Evolutionary conservation across 73 alveolate genomes (phyloP), one percentile per base, ranked within the genome.

Genomic region (Paramecium sonneborni): DNA sequence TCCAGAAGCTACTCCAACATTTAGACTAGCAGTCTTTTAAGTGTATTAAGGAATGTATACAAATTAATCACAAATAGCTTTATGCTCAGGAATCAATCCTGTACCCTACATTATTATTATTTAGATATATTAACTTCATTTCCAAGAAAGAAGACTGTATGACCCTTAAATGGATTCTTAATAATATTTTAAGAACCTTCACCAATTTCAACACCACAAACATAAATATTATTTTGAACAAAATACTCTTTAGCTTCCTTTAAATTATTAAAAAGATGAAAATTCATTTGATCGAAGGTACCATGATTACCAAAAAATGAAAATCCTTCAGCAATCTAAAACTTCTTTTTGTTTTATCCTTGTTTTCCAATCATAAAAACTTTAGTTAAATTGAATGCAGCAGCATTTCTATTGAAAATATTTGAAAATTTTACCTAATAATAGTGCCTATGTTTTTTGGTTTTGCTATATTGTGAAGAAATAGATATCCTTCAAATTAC

Each of bases 171-270:
- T 0, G 96, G 96, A 24, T 93, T 92, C 11, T 92, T 93, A 39
- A 90, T 94, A 21, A 95, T 85, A 69, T 92, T 95, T 74, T 93
- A 84, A 76, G 94, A 79, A 48, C 88, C 92, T 84, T 85, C 87
- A 57, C 96, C 96, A 30, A 95, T 95, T 93, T 95, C 97, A 4
- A 95, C 93, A 85, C 97, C 97, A 89, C 96, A 93, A 69, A 92
- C 93, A 57, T n/a, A 86, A 41, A 95, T 86, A 46, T 93, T 93
- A 90, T 95, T 95, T 84, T 88, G 52, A n/a, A 76, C 91, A 44
- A 93, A 88, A 85, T 95, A 91, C 56, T 95, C 88, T 35, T 35
- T 35, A 35, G 68, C 30, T 52, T 52, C 68, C 18, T 52, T 52
- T 52, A 52, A 52, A 52, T 52, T 18, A 52, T 18, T 52, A 52